Evolutionary conservation across 202 grass and related monocot species (phyloP).

Genomic region (Elaeis oleifera): DNA sequence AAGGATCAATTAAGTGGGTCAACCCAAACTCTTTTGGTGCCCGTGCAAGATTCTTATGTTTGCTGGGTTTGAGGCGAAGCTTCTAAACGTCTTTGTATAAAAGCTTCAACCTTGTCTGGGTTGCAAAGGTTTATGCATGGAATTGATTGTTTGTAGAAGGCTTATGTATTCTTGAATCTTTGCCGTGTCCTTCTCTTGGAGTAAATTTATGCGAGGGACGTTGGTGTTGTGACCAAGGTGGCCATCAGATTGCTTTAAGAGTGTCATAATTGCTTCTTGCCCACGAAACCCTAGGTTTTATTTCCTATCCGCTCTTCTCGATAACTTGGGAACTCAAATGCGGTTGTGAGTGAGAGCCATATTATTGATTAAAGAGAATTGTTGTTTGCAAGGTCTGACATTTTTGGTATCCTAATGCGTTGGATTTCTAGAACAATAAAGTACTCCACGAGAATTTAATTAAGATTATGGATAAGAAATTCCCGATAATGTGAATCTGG

Average conservation of each 20-base stretch:
- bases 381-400: constrained; percentile 24
- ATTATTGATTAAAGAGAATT: constrained; percentile 1
- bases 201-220: too few relatives aligned
- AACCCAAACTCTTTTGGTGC: background rate
- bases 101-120: too few relatives aligned
- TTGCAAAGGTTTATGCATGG: too few relatives aligned
- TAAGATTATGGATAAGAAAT: too few relatives aligned
- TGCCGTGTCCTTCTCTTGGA: too few relatives aligned
- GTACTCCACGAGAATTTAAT: too few relatives aligned
- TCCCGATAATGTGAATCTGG: too few relatives aligned
- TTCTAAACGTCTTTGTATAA: background rate
- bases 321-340: background rate
- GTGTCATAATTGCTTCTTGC: constrained; percentile 8
- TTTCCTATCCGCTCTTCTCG: constrained; percentile 4
- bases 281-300: constrained; percentile 12
- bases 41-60: background rate
- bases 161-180: too few relatives aligned
- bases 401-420: constrained; percentile 23
- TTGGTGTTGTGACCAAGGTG: too few relatives aligned
- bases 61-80: background rate
- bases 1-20: too few relatives aligned
- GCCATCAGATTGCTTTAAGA: background rate
- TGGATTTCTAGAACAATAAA: background rate
- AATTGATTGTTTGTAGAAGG: too few relatives aligned
- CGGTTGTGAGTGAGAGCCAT: constrained; percentile 29